Conservation (phyloP, 768 basidiomycete species). For the Mycena floridula region DNA sequence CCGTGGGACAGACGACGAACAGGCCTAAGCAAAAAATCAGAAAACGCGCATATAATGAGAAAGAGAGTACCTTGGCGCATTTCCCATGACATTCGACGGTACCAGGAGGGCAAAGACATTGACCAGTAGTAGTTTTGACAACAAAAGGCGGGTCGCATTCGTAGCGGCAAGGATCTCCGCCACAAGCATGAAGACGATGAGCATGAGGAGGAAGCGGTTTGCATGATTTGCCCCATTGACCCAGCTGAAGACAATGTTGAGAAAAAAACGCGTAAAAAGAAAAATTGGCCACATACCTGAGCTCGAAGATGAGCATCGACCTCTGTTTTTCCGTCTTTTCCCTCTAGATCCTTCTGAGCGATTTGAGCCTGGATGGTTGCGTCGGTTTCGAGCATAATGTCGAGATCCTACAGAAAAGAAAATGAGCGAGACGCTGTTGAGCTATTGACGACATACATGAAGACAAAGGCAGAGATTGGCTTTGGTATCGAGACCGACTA, state of each 20-base stretch:
- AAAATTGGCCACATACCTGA: too few species aligned
- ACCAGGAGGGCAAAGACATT: constrained; percentile 31
- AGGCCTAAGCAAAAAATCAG: constrained; percentile 23
- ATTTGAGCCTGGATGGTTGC: not conserved
- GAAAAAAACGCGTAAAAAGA: too few species aligned
- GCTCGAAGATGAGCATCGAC: not conserved
- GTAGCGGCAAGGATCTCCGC: constrained; percentile 28
- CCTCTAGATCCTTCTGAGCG: not conserved
- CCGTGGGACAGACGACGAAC: constrained; percentile 29
- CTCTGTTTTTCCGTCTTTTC: not conserved
- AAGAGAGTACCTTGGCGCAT: constrained; percentile 24
- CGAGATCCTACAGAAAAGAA: constrained; percentile 24
- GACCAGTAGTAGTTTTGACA: constrained; percentile 16
- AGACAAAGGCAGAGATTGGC: constrained; percentile 33
- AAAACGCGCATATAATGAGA: constrained; percentile 2
- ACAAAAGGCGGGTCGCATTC: constrained; percentile 24
- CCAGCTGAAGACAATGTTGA: too few species aligned
- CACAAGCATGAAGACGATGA: constrained; percentile 21
- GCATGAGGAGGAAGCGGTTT: constrained; percentile 22
- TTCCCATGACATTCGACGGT: constrained; percentile 33
- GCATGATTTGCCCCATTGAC: constrained; percentile 28
- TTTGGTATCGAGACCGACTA: constrained; percentile 1
- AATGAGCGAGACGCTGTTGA: constrained; percentile 22
- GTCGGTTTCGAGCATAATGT: too few species aligned
- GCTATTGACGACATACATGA: constrained; percentile 21